Conservation (phyloP, 148 eudicot species). For the Chenopodium album region DNA sequence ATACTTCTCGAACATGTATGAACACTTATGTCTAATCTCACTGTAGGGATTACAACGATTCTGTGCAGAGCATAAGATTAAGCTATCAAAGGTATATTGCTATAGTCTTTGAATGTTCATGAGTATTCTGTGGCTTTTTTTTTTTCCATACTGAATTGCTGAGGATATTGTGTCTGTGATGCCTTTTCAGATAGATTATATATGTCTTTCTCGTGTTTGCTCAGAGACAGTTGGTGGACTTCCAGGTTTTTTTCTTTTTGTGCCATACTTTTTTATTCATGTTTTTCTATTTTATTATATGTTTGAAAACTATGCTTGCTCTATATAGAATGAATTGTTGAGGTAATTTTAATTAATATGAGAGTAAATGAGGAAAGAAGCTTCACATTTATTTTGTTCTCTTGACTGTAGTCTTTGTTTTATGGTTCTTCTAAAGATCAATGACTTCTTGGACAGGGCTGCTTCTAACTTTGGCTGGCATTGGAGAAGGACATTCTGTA, state of each 20-base stretch:
- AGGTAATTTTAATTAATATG: not conserved
- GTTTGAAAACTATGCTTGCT: not conserved
- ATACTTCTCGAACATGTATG: not conserved
- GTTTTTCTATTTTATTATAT: not conserved
- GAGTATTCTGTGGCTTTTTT: not conserved
- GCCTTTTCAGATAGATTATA: conserved; percentile 66
- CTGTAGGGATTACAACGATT: conserved; percentile 79
- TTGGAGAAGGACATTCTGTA: conserved; percentile 68
- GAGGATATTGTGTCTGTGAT: not conserved
- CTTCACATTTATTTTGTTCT: not conserved
- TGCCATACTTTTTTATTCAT: too few species aligned
- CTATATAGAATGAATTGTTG: not conserved
- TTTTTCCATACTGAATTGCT: not conserved
- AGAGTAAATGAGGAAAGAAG: not conserved
- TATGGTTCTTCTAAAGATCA: conserved; percentile 1
- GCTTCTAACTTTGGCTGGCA: conserved; percentile 69
- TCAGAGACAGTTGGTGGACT: conserved; percentile 89
- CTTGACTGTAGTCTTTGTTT: not conserved
- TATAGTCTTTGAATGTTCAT: not conserved
- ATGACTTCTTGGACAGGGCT: conserved; percentile 46
- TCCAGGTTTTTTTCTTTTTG: conserved; percentile 49
- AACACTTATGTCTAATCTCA: conserved; percentile 5
- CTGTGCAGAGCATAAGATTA: conserved; percentile 77
- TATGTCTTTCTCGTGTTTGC: conserved; percentile 83
- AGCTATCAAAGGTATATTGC: conserved; percentile 63